A percentile compares a stretch with the other conserved stretches of the same genome.
These are phyloP conservation scores for Candida insectorum DNA, from an alignment of 805 yeast genomes.

Conservation along the genomic window DNA sequence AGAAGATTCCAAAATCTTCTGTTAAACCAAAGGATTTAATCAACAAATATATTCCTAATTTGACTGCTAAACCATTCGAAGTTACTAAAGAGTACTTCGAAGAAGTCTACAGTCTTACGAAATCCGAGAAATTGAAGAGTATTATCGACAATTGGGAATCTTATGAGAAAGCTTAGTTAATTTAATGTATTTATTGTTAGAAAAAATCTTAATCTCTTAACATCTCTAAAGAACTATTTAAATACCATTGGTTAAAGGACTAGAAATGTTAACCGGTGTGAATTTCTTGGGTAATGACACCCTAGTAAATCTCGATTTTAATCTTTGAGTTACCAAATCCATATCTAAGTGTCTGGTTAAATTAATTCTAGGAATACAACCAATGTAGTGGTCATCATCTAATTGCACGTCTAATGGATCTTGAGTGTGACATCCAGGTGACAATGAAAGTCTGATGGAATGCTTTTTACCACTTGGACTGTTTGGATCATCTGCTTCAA, in stretches of 20 bases:
- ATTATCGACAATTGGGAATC: constrained; percentile 95
- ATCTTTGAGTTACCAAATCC: constrained; percentile 79
- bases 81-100: constrained; percentile 96
- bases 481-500: constrained; percentile 68
- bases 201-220: not conserved
- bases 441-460: constrained; percentile 83
- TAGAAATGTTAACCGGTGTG: constrained; percentile 82
- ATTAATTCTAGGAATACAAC: constrained; percentile 88
- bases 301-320: constrained; percentile 77
- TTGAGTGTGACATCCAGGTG: constrained; percentile 98
- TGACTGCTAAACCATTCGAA: constrained; percentile 96
- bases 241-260: constrained; percentile 46
- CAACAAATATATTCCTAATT: constrained; percentile 96
- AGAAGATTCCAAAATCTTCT: constrained; percentile 92
- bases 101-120: constrained; percentile 89
- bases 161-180: constrained; percentile 52
- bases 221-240: constrained; percentile 2
- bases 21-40: constrained; percentile 91
- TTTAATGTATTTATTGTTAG: constrained; percentile 2
- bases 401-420: constrained; percentile 96
- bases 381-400: constrained; percentile 93
- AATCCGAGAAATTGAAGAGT: constrained; percentile 83
- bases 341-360: constrained; percentile 91
- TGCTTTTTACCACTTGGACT: constrained; percentile 72
- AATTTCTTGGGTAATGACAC: constrained; percentile 89